A percentile compares a stretch with the other conserved stretches of the same genome.
These are phyloP conservation scores for Cercospora berteroae DNA, from an alignment of 2,329 filamentous ascomycete species.

Conservation along the genomic window DNA sequence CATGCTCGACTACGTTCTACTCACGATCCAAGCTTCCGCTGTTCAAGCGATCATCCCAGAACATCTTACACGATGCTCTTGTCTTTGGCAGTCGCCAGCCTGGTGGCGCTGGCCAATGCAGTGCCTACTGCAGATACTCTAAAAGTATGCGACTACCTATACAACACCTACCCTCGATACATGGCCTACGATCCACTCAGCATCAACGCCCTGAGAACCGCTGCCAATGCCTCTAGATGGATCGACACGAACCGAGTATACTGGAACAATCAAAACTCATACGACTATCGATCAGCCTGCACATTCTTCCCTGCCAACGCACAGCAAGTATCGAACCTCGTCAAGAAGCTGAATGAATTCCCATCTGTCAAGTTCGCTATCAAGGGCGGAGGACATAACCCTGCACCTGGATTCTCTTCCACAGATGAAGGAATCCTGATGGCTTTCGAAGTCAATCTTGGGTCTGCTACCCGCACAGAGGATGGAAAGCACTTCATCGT, in stretches of 20 bases:
- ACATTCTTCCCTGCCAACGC: constrained; percentile 48
- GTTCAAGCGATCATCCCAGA: background rate
- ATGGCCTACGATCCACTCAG: constrained; percentile 25
- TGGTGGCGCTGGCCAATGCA: constrained; percentile 15
- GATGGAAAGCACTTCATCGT: constrained; percentile 24
- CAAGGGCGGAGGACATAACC: constrained; percentile 52
- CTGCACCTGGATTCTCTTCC: constrained; percentile 49
- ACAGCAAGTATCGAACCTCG: constrained; percentile 54
- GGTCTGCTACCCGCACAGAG: constrained; percentile 36
- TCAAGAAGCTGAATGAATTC: constrained; percentile 50
- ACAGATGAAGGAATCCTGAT: constrained; percentile 47
- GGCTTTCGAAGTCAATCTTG: constrained; percentile 44
- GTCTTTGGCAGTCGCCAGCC: constrained; percentile 7
- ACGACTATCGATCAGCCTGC: constrained; percentile 25
- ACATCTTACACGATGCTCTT: constrained; percentile 6
- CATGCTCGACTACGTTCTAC: background rate
- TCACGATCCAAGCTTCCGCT: background rate
- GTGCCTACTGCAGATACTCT: constrained; percentile 19
- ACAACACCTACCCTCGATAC: constrained; percentile 24
- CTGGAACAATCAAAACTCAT: constrained; percentile 29
- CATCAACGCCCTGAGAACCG: constrained; percentile 12
- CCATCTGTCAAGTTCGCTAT: constrained; percentile 55
- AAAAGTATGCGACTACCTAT: constrained; percentile 26
- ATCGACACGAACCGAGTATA: constrained; percentile 25
- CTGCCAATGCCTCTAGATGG: constrained; percentile 20